Evolutionary conservation across 768 basidiomycete genomes (phyloP).

Genomic region (Amanita molliuscula): DNA sequence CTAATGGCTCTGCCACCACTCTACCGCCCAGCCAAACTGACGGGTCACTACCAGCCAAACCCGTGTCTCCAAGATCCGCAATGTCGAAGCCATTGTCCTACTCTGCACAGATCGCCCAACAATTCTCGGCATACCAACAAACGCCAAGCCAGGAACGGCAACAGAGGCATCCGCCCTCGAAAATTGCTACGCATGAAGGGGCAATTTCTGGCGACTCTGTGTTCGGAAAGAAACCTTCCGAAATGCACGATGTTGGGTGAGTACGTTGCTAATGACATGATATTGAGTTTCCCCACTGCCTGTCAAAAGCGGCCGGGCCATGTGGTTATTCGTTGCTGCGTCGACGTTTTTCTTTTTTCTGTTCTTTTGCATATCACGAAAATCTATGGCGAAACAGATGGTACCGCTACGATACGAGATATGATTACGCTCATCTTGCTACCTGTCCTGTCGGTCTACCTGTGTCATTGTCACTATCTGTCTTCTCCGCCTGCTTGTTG

Average conservation of each 20-base stretch:
- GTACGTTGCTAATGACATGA: conserved; percentile 20
- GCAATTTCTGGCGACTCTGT: conserved; percentile 23
- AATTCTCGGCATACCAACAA: conserved; percentile 55
- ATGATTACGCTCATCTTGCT: conserved; percentile 6
- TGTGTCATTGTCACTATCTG: conserved; percentile 5
- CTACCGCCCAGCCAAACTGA: conserved; percentile 13
- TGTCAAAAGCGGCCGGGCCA: conserved; percentile 4
- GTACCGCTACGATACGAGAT: conserved; percentile 6
- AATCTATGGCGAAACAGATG: conserved; percentile 5
- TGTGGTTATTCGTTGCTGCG: neutral
- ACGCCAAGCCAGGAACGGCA: conserved; percentile 57
- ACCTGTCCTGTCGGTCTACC: conserved; percentile 8
- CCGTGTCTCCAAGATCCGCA: conserved; percentile 14
- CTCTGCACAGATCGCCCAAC: conserved; percentile 56
- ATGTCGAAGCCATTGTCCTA: conserved; percentile 32
- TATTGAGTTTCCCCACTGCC: conserved; percentile 7
- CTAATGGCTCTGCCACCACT: conserved; percentile 5
- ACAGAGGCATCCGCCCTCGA: conserved; percentile 22
- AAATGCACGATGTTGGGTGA: conserved; percentile 83
- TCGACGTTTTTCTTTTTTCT: neutral
- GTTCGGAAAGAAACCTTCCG: conserved; percentile 52
- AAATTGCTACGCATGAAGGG: conserved; percentile 4
- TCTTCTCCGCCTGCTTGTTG: conserved; percentile 5
- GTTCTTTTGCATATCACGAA: conserved; percentile 1
- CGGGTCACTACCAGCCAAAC: conserved; percentile 19